Evolutionary conservation across 345 rosid genomes (phyloP), one percentile per base, ranked within the genome.

Genomic region (Arabidopsis suecica): DNA sequence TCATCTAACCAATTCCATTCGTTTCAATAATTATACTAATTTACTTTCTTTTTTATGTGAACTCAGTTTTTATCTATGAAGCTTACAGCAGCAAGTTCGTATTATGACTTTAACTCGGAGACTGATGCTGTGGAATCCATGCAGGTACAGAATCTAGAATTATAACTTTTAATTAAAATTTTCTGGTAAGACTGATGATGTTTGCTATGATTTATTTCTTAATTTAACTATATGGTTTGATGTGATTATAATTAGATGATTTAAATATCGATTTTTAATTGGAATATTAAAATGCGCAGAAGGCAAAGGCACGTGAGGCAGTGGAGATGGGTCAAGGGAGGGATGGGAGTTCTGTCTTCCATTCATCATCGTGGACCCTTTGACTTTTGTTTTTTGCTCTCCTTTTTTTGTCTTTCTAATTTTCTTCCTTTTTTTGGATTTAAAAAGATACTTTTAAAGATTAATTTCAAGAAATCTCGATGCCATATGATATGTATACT

Each of bases 61-160:
- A 53, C 64, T 55, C 92, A 94, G 97, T 94, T 91, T 80, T 85
- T 94, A 18, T 94, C 97, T 0, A 88, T 91, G 97, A 90, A 91
- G 79, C 91, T 91, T 12, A 85, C 89, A 1, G 88, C 88, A 71
- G 97, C 97, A 68, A 89, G 95, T 83, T 77, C 84, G 33, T 88
- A 72, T 51, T 88, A 89, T 73, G 93, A 88, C 78, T 86, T 89
- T 81, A 91, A 85, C 62, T 81, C 91, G 36, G 94, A 88, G 75
- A 63, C 88, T 16, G 91, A 91, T 69, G 88, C 65, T 49, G 60
- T 88, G 6, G 97, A 88, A 64, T 77, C 74, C 82, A 65, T 86
- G 83, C 90, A 86, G 82, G 61, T 78, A 64, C 11, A 25, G 1
- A 41, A 62, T 1, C 32, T 6, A 55, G 2, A 22, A 23, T 75